Base-by-base conservation (phyloP, 371 early-diverging fungal species). In the Mucor indicus region DNA sequence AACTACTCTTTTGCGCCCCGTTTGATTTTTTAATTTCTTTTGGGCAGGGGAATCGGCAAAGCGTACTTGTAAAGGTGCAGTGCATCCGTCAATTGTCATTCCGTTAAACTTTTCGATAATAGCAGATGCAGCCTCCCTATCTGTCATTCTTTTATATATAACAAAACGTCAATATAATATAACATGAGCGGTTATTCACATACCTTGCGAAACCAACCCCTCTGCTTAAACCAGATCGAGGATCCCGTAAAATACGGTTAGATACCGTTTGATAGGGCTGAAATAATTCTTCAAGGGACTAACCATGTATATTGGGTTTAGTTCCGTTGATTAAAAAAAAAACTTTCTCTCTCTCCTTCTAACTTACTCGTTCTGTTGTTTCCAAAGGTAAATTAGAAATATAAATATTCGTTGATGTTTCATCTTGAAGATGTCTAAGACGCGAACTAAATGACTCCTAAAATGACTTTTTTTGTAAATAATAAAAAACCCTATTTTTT, bases 141-240 rank as follows among this genome's bases (percentile, higher is more conserved):
- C 84, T 13, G 75, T 63, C 82, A 92, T 73, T 44, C 92, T 79
- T 49, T 39, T 23, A 15, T 9, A 11, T 8, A 21, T n/a, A n/a
- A n/a, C n/a, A n/a, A n/a, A n/a, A n/a, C n/a, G n/a, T n/a, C n/a
- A n/a, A n/a, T n/a, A 43, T 13, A 11, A 46, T 41, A n/a, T n/a
- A n/a, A n/a, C n/a, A n/a, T n/a, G n/a, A n/a, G n/a, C n/a, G n/a
- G n/a, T n/a, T n/a, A n/a, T n/a, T n/a, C n/a, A 47, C 29, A 38
- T 74, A 84, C 83, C 81, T 61, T 4, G 87, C 90, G 69, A 92
- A 92, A 2, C 91, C 93, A 4, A 90, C 91, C 35, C 93, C 89
- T 30, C 86, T 77, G 57, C 82, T 75, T 38, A 69, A 41, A 17
- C 81, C 63, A 35, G 77, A 73, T 45, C 72, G 67, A 32, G 69